A percentile compares a stretch with the other conserved stretches of the same genome.
phyloP scores from a whole-genome alignment of 495 filamentous ascomycete species.

The Aspergillus sclerotiicarbonarius region DNA sequence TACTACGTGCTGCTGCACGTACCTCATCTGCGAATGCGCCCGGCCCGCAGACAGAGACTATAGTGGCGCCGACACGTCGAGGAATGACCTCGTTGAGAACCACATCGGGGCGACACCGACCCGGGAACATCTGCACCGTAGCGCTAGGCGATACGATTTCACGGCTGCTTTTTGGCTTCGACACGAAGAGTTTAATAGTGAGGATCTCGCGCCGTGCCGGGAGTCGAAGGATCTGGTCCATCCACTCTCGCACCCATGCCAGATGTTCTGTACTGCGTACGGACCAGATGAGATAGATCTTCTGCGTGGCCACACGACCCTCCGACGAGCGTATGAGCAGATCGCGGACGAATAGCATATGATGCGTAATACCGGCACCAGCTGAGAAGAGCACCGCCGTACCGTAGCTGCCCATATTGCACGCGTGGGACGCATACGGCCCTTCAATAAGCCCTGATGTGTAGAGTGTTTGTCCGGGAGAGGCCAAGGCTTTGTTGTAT shows the following conservation, averaged over 20 bases:
- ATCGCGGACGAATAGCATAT: slow-evolving; percentile 73
- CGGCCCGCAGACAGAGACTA: slow-evolving; percentile 85
- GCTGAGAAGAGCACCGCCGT: slow-evolving; percentile 84
- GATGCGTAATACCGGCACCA: slow-evolving; percentile 87
- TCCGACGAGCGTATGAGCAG: slow-evolving; percentile 67
- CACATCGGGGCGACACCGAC: slow-evolving; percentile 53
- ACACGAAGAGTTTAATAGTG: slow-evolving; percentile 84
- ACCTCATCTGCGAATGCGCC: slow-evolving; percentile 90
- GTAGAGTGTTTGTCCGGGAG: slow-evolving; percentile 57
- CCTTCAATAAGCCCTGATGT: slow-evolving; percentile 73
- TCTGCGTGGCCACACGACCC: slow-evolving; percentile 70
- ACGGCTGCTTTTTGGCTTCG: slow-evolving; percentile 71
- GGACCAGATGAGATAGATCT: slow-evolving; percentile 84
- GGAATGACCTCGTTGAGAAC: slow-evolving; percentile 78
- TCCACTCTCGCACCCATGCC: slow-evolving; percentile 91
- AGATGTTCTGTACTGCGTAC: slow-evolving; percentile 86
- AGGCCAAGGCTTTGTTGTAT: slow-evolving; percentile 62
- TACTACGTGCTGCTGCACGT: slow-evolving; percentile 63
- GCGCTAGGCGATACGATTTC: slow-evolving; percentile 80
- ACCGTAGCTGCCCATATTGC: slow-evolving; percentile 72
- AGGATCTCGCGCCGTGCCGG: slow-evolving; percentile 79
- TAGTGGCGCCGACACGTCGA: slow-evolving; percentile 74
- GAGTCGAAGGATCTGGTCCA: slow-evolving; percentile 89
- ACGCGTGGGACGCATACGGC: slow-evolving; percentile 70
- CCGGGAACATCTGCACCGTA: slow-evolving; percentile 88